Percentiles rank a stretch among this genome's conserved stretches.
phyloP scores from a whole-genome alignment of 2,329 filamentous ascomycete genomes.

The Sporothrix schenckii region DNA sequence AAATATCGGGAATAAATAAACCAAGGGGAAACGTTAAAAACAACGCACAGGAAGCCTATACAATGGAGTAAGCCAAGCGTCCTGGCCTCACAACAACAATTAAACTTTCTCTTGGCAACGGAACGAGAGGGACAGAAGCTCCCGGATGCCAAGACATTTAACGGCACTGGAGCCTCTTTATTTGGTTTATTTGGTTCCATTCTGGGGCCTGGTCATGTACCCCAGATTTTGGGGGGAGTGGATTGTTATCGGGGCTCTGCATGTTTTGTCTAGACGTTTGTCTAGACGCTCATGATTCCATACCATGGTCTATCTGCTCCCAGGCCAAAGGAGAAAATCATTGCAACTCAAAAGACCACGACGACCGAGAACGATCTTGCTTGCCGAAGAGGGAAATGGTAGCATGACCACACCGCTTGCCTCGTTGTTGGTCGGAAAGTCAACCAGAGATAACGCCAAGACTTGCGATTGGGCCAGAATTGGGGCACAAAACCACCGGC shows the following conservation, averaged over 20 bases:
- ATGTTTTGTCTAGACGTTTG: too few relatives aligned
- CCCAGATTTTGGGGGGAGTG: conserved; percentile 19
- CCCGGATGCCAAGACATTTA: conserved; percentile 30
- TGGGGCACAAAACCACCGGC: background rate
- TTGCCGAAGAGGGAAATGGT: background rate
- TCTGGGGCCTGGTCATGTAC: conserved; percentile 20
- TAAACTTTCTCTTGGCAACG: conserved; percentile 33
- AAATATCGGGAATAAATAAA: background rate
- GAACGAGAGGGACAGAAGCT: conserved; percentile 5
- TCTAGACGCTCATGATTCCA: too few relatives aligned
- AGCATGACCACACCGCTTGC: conserved; percentile 16
- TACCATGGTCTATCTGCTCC: too few relatives aligned
- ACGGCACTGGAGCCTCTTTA: conserved; percentile 3
- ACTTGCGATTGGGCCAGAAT: conserved; percentile 32
- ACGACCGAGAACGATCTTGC: background rate
- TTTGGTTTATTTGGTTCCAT: background rate
- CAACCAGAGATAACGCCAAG: conserved; percentile 33
- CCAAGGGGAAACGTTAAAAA: background rate
- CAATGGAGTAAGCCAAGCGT: background rate
- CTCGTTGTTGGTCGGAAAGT: background rate
- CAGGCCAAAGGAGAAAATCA: background rate
- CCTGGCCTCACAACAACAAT: background rate
- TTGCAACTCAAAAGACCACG: background rate
- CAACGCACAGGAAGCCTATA: background rate
- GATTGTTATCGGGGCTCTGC: too few relatives aligned